Percentiles rank a stretch among this genome's conserved stretches.
Evolutionary conservation across 768 basidiomycete species (phyloP).

Genomic region (Hygrocybe coccinea): DNA sequence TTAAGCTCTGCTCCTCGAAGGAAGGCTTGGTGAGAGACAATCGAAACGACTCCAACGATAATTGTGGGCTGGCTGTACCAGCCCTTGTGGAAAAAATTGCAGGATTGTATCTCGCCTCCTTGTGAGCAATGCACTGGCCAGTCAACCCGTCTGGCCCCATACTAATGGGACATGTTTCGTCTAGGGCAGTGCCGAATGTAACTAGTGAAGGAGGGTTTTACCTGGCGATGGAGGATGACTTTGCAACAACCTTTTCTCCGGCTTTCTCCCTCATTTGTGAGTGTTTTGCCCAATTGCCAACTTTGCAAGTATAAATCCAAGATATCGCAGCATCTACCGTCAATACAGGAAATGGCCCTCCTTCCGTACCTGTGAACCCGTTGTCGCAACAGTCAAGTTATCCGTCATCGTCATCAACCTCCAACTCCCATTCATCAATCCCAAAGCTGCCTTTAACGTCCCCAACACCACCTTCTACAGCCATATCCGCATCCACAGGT

Average conservation of each 20-base stretch:
- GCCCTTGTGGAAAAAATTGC: slow-evolving; percentile 17
- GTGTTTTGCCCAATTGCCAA: slow-evolving; percentile 3
- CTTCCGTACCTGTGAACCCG: no score
- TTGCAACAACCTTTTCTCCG: slow-evolving; percentile 21
- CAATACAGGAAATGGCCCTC: neutral
- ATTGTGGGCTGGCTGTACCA: slow-evolving; percentile 22
- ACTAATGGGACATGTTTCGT: neutral
- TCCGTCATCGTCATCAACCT: neutral
- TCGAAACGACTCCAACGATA: slow-evolving; percentile 1
- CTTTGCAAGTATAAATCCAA: neutral
- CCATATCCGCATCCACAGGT: neutral
- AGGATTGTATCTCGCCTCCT: slow-evolving; percentile 19
- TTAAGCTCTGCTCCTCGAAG: slow-evolving; percentile 27
- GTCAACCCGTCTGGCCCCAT: neutral
- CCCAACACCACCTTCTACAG: neutral
- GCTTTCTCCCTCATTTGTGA: slow-evolving; percentile 25
- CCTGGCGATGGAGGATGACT: slow-evolving; percentile 25
- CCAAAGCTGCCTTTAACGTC: neutral
- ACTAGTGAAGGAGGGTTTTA: slow-evolving; percentile 11
- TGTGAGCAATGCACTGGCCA: slow-evolving; percentile 17
- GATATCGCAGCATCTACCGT: neutral
- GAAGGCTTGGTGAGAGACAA: neutral
- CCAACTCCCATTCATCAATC: neutral
- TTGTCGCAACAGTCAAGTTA: no score
- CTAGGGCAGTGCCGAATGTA: slow-evolving; percentile 21